phyloP scores from a whole-genome alignment of 257 asterid genomes.

The Solanum virginianum region DNA sequence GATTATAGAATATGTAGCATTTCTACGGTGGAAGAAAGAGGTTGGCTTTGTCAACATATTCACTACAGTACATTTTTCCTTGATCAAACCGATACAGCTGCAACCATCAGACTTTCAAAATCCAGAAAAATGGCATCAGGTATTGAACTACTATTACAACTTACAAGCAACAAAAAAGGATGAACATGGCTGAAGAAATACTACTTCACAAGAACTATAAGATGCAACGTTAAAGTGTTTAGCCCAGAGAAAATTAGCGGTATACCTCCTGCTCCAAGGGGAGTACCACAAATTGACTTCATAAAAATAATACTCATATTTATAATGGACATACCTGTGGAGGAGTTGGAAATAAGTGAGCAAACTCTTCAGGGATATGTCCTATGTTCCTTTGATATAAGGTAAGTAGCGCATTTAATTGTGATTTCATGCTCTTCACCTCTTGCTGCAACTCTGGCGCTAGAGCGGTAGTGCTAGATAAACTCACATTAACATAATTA shows the following conservation, averaged over 20 bases:
- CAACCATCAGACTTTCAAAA: too few species aligned
- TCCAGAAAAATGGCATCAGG: too few species aligned
- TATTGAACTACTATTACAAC: neutral
- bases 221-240: too few species aligned
- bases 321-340: neutral
- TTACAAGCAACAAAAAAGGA: neutral
- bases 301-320: too few species aligned
- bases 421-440: neutral
- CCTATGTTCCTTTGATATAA: neutral
- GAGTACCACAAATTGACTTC: conserved; percentile 9
- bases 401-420: neutral
- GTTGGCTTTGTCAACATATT: too few species aligned
- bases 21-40: too few species aligned
- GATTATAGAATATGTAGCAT: neutral
- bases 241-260: too few species aligned
- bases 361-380: neutral
- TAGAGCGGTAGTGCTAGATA: neutral
- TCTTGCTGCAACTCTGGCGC: neutral
- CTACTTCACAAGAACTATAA: too few species aligned
- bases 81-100: too few species aligned
- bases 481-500: neutral
- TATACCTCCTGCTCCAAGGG: conserved; percentile 16
- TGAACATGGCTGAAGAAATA: too few species aligned
- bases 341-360: neutral
- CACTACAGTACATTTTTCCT: too few species aligned